A percentile compares a stretch with the other conserved stretches of the same genome.
Conservation (phyloP, 2,329 filamentous ascomycete species). For the Aspergillus flavus region DNA sequence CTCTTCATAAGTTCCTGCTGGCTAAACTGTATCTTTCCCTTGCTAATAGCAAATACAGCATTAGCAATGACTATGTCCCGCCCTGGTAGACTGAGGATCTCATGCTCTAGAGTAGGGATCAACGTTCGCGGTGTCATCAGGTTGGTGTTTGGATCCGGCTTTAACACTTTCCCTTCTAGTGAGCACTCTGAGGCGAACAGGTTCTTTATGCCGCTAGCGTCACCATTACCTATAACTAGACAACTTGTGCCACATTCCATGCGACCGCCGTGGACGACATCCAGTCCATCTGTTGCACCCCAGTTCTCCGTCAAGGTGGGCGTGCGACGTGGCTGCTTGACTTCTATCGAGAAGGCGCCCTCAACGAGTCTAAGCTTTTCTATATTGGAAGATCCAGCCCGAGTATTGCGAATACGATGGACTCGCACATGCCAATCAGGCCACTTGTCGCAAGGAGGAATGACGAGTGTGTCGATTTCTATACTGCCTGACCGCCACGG, state of each 20-base stretch:
- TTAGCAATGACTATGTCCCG: background rate
- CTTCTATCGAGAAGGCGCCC: background rate
- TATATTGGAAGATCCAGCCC: background rate
- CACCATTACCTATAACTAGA: background rate
- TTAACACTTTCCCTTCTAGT: background rate
- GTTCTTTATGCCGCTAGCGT: background rate
- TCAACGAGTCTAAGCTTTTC: conserved; percentile 7
- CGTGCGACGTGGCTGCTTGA: background rate
- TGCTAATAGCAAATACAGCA: background rate
- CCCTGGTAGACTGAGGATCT: background rate
- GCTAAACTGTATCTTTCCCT: background rate
- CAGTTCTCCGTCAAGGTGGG: background rate
- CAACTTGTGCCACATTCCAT: background rate
- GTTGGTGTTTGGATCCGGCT: conserved; percentile 15
- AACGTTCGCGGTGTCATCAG: conserved; percentile 8
- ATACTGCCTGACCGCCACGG: conserved; percentile 21
- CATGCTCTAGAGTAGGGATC: conserved; percentile 8
- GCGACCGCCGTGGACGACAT: background rate
- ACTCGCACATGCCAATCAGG: conserved; percentile 25
- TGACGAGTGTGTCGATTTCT: conserved; percentile 14
- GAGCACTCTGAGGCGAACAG: background rate
- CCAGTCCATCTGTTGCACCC: background rate
- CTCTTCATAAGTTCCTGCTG: background rate
- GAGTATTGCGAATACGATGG: conserved; percentile 13
- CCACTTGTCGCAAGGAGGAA: conserved; percentile 16